Percentiles rank a stretch among this genome's conserved stretches.
These are phyloP conservation scores for Backusella psychrophila DNA, from an alignment of 192 early-diverging fungal species.

Conservation along the genomic window DNA sequence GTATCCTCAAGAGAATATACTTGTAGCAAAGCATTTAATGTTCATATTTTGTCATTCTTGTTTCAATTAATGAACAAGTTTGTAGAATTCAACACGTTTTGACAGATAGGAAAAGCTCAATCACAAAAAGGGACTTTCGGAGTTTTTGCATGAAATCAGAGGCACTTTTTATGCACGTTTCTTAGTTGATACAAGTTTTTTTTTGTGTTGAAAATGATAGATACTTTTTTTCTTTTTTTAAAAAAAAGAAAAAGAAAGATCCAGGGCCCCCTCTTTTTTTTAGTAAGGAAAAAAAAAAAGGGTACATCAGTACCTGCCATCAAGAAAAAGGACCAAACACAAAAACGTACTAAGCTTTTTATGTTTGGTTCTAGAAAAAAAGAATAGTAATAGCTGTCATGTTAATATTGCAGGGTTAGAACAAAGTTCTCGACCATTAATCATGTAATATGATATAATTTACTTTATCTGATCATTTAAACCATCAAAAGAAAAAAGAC, in stretches of 20 bases:
- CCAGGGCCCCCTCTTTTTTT: not conserved
- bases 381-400: not conserved
- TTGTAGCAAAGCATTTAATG: no score
- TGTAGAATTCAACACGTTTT: not conserved
- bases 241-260: not conserved
- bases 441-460: no score
- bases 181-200: not conserved
- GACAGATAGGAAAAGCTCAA: not conserved
- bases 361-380: no score
- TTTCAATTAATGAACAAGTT: not conserved
- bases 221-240: not conserved
- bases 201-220: not conserved
- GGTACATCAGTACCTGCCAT: not conserved
- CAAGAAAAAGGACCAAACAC: not conserved
- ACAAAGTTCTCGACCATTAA: not conserved
- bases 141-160: not conserved
- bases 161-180: not conserved
- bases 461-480: no score
- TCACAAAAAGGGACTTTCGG: not conserved
- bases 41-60: not conserved
- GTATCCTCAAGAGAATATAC: no score
- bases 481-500: no score
- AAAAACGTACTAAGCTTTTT: not conserved
- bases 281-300: not conserved
- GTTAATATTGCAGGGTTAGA: not conserved